Conservation (phyloP, 1,284 basidiomycete species). For the Ganoderma resinaceum region DNA sequence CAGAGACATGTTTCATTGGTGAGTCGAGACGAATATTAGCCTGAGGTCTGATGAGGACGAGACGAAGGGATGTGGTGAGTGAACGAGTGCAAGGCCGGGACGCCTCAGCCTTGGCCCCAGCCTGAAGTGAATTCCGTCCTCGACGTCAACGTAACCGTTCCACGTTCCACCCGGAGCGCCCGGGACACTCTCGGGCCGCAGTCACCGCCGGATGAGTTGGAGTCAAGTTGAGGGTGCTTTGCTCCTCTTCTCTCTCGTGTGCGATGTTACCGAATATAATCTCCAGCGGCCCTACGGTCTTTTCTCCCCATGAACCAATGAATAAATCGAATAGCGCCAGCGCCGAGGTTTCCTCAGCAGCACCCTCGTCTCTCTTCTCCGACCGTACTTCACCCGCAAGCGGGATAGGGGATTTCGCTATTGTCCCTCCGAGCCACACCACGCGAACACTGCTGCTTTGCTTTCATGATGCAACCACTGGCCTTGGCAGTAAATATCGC, state of each 20-base stretch:
- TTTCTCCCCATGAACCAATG: too few species aligned
- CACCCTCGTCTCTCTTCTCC: not conserved
- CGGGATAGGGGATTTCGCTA: conserved; percentile 27
- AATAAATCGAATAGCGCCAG: not conserved
- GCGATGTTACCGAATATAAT: too few species aligned
- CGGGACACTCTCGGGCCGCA: too few species aligned
- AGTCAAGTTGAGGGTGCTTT: too few species aligned
- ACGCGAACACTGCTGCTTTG: conserved; percentile 46
- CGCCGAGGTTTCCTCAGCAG: not conserved
- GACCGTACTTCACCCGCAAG: conserved; percentile 18
- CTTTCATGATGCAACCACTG: conserved; percentile 61
- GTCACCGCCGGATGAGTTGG: too few species aligned
- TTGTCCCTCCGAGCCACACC: conserved; percentile 39
- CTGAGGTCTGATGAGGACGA: not conserved
- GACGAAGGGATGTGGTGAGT: not conserved
- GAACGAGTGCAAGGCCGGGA: not conserved
- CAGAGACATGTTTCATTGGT: conserved; percentile 38
- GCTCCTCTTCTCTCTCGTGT: too few species aligned
- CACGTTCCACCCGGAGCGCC: too few species aligned
- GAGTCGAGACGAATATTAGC: not conserved
- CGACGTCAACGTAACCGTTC: too few species aligned
- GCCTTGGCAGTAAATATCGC: conserved; percentile 59
- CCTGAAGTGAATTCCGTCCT: too few species aligned
- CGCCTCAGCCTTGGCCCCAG: too few species aligned
- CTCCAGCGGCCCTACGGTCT: too few species aligned